Evolutionary conservation across 2,329 filamentous ascomycete genomes (phyloP).

Genomic region (Ceratocystis lukuohia): DNA sequence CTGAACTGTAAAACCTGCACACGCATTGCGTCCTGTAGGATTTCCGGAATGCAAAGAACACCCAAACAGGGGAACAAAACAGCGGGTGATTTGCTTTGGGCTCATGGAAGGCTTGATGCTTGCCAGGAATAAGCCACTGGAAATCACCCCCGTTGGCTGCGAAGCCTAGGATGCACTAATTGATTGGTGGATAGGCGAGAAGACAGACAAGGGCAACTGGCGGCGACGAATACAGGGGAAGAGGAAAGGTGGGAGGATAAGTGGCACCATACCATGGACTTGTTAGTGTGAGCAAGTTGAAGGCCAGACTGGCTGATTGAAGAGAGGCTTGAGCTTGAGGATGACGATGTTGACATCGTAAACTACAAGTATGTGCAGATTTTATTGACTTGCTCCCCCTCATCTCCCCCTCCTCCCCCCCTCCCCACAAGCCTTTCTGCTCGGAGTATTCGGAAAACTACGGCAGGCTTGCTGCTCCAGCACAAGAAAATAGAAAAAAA

Average conservation of each 20-base stretch:
- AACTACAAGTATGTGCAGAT: not conserved
- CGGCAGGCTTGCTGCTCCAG: not conserved
- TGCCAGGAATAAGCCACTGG: not conserved
- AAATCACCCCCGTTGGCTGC: not conserved
- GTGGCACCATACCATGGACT: not conserved
- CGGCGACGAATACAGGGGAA: not conserved
- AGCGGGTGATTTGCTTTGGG: not conserved
- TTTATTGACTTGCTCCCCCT: not conserved
- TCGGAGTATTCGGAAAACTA: not conserved
- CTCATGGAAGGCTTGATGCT: not conserved
- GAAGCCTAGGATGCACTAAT: not conserved
- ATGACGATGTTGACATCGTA: not conserved
- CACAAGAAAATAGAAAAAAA: not conserved
- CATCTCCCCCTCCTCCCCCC: not conserved
- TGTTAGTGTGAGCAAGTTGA: not conserved
- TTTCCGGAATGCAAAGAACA: not conserved
- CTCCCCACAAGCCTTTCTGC: not conserved
- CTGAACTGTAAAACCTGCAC: not conserved
- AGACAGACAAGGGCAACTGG: not conserved
- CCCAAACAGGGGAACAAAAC: not conserved
- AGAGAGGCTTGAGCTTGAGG: not conserved
- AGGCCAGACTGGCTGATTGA: not conserved
- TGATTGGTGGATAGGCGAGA: conserved; percentile 2
- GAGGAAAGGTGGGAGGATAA: not conserved
- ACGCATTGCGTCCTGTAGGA: not conserved